Evolutionary conservation across 768 basidiomycete genomes (phyloP).

Genomic region (Jaapia argillacea): DNA sequence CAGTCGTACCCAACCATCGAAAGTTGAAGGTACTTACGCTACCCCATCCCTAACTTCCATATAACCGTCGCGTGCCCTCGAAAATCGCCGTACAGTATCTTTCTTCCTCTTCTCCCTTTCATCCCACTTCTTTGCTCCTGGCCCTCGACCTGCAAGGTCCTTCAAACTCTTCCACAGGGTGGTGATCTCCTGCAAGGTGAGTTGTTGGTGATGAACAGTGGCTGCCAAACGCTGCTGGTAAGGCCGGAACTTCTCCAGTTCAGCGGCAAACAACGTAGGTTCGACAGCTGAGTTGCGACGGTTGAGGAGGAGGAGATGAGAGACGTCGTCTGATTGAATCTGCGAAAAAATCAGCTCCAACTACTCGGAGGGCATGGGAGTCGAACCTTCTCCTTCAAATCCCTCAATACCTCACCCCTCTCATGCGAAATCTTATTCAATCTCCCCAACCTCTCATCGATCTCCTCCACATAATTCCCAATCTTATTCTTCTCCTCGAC

Average conservation of each 20-base stretch:
- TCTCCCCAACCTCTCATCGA: slow-evolving; percentile 69
- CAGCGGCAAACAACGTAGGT: slow-evolving; percentile 80
- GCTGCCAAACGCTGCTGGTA: slow-evolving; percentile 77
- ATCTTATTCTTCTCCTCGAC: slow-evolving; percentile 63
- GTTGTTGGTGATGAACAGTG: slow-evolving; percentile 70
- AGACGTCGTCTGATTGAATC: slow-evolving; percentile 96
- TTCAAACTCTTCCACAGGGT: slow-evolving; percentile 66
- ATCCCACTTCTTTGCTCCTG: slow-evolving; percentile 72
- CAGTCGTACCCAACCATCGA: slow-evolving; percentile 5
- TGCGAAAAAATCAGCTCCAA: slow-evolving; percentile 19
- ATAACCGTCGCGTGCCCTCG: slow-evolving; percentile 72
- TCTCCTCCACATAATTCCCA: slow-evolving; percentile 52
- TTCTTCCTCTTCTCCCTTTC: slow-evolving; percentile 73
- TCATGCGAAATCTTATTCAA: slow-evolving; percentile 81
- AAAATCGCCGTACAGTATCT: slow-evolving; percentile 63
- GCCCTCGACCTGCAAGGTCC: slow-evolving; percentile 64
- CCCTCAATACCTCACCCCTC: slow-evolving; percentile 78
- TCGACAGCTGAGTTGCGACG: slow-evolving; percentile 78
- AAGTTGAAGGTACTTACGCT: slow-evolving; percentile 41
- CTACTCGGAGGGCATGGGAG: too few relatives aligned
- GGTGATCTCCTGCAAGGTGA: slow-evolving; percentile 63
- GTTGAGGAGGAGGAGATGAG: slow-evolving; percentile 85
- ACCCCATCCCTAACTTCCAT: slow-evolving; percentile 82
- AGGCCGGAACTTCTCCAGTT: slow-evolving; percentile 92
- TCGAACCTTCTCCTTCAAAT: slow-evolving; percentile 88